phyloP scores from a whole-genome alignment of 2,329 filamentous ascomycete genomes.

The Aspergillus quadricinctus region DNA sequence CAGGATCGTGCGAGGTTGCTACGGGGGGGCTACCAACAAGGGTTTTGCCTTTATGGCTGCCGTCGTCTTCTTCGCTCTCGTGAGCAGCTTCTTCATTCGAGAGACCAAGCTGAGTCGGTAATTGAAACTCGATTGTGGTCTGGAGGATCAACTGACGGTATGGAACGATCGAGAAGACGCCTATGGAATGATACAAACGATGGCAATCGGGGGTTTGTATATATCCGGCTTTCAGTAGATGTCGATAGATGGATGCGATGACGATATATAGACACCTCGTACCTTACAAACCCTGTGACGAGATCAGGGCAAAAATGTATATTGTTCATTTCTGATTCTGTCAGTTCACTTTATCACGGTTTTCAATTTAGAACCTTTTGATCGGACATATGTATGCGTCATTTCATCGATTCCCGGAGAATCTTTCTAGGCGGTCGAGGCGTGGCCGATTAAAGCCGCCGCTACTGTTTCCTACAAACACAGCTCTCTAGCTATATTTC shows the following conservation, averaged over 20 bases:
- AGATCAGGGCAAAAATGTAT: neutral
- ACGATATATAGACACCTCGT: neutral
- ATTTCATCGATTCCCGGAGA: neutral
- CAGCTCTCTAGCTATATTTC: neutral
- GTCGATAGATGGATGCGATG: neutral
- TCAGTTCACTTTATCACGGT: neutral
- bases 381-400: neutral
- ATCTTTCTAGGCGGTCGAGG: neutral
- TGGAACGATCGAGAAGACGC: neutral
- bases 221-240: neutral
- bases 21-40: slow-evolving; percentile 53
- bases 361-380: neutral
- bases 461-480: neutral
- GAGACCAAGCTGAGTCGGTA: slow-evolving; percentile 51
- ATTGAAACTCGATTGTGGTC: slow-evolving; percentile 2
- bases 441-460: neutral
- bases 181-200: neutral
- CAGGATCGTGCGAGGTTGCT: slow-evolving; percentile 60
- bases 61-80: slow-evolving; percentile 47
- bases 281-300: neutral
- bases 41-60: slow-evolving; percentile 49
- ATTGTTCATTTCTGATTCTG: neutral
- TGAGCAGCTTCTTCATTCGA: slow-evolving; percentile 49
- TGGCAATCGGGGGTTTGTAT: neutral
- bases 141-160: neutral